Percentiles rank a stretch among this genome's conserved stretches.
phyloP scores from a whole-genome alignment of 768 basidiomycete species.

The Leccinum arenicola region DNA sequence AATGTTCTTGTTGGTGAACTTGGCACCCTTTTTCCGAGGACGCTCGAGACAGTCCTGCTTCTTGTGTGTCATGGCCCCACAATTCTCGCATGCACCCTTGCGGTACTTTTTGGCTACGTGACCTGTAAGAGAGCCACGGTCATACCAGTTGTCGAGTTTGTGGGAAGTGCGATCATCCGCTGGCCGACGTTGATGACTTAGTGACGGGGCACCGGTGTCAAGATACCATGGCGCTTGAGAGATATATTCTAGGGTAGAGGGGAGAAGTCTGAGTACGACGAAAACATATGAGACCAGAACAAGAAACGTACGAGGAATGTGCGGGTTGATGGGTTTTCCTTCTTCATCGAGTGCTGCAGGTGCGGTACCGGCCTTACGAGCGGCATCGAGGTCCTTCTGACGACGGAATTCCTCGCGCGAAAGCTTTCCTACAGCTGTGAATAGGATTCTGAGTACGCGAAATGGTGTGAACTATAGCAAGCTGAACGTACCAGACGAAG shows the following conservation, averaged over 20 bases:
- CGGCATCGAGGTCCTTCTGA: constrained; percentile 96
- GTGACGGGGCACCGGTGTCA: constrained; percentile 88
- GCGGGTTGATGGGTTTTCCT: constrained; percentile 95
- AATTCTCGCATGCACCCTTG: constrained; percentile 99
- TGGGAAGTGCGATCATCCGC: constrained; percentile 52
- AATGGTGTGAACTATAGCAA: not conserved
- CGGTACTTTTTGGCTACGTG: constrained; percentile 96
- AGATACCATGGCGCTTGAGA: constrained; percentile 99
- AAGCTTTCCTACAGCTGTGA: constrained; percentile 66
- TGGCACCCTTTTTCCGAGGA: constrained; percentile 94
- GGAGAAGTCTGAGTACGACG: not conserved
- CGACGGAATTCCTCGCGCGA: constrained; percentile 93
- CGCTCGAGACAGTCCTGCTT: constrained; percentile 91
- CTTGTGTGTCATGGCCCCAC: constrained; percentile 95
- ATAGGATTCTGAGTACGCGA: not conserved
- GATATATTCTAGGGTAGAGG: constrained; percentile 74
- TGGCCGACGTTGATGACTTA: constrained; percentile 89
- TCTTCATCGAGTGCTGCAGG: constrained; percentile 94
- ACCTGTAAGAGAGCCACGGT: constrained; percentile 78
- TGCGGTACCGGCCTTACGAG: constrained; percentile 97
- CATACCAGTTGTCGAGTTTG: constrained; percentile 90
- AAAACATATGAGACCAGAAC: not conserved
- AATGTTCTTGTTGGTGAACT: constrained; percentile 86
- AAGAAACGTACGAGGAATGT: constrained; percentile 86
- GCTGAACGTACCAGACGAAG: constrained; percentile 25